These are phyloP conservation scores for Echinochloa phyllopogon DNA, from an alignment of 176 grass and related monocot genomes.

Conservation along the genomic window DNA sequence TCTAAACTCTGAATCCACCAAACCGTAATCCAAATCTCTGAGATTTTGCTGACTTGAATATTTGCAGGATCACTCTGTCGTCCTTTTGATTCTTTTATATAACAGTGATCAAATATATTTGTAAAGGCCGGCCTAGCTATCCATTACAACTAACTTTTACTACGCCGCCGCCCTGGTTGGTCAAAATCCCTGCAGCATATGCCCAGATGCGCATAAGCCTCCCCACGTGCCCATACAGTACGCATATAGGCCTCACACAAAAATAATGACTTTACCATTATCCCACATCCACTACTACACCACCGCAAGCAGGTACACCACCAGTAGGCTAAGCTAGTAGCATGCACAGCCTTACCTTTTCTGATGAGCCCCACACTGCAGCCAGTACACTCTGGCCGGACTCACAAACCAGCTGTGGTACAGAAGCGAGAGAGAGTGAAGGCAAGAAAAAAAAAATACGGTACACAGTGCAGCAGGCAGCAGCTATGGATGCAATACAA, in stretches of 20 bases:
- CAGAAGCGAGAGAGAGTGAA: not conserved
- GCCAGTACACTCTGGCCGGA: not conserved
- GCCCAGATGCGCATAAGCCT: not conserved
- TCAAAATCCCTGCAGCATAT: not conserved
- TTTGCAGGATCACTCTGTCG: not conserved
- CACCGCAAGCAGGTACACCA: not conserved
- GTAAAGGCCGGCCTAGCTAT: no score
- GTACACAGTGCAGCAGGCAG: not conserved
- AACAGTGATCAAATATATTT: no score
- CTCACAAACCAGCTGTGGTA: not conserved
- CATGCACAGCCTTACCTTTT: constrained; percentile 31
- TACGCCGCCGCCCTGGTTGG: not conserved
- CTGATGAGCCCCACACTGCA: constrained; percentile 6
- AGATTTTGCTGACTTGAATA: not conserved
- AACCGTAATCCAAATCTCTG: not conserved
- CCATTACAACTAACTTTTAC: no score
- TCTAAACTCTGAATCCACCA: not conserved
- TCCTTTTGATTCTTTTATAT: not conserved
- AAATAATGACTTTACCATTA: constrained; percentile 47
- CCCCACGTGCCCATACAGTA: constrained; percentile 39
- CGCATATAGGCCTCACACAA: constrained; percentile 16
- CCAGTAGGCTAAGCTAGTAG: not conserved
- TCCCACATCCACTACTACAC: not conserved
- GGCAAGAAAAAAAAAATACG: not conserved
- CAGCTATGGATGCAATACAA: not conserved